Percentiles rank a stretch among this genome's conserved stretches.
Evolutionary conservation across 2,329 filamentous ascomycete genomes (phyloP).

Genomic region (Pyricularia sp.): DNA sequence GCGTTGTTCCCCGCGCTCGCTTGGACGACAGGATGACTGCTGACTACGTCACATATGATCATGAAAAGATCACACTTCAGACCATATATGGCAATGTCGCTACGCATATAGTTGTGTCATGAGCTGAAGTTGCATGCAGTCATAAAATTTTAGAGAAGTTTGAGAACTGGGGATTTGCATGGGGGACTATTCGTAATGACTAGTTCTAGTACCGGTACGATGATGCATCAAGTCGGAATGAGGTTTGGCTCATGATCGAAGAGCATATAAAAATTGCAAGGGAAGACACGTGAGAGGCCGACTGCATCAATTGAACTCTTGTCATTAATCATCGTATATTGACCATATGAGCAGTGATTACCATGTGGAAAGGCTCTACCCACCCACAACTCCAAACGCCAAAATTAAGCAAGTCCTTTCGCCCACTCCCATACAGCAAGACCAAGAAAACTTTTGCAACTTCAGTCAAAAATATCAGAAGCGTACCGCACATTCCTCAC

Average conservation of each 20-base stretch:
- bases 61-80: conserved; percentile 5
- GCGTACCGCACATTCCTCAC: conserved; percentile 46
- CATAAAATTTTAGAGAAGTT: background rate
- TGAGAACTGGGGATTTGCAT: background rate
- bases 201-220: too few species aligned
- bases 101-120: conserved; percentile 4
- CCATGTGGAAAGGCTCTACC: background rate
- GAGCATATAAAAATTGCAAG: background rate
- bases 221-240: background rate
- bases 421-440: background rate
- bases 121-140: background rate
- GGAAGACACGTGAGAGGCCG: background rate
- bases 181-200: background rate
- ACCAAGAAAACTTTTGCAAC: too few species aligned
- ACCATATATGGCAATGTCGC: conserved; percentile 4
- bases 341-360: background rate
- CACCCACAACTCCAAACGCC: background rate
- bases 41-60: conserved; percentile 18
- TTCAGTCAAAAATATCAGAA: conserved; percentile 48
- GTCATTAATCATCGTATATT: background rate
- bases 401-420: background rate
- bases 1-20: conserved; percentile 17
- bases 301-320: background rate
- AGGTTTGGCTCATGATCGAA: background rate
- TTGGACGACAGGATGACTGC: conserved; percentile 17